Evolutionary conservation across 2,329 filamentous ascomycete species (phyloP), one percentile per base, ranked within the genome.

Genomic region (Alternaria triticimaculans): DNA sequence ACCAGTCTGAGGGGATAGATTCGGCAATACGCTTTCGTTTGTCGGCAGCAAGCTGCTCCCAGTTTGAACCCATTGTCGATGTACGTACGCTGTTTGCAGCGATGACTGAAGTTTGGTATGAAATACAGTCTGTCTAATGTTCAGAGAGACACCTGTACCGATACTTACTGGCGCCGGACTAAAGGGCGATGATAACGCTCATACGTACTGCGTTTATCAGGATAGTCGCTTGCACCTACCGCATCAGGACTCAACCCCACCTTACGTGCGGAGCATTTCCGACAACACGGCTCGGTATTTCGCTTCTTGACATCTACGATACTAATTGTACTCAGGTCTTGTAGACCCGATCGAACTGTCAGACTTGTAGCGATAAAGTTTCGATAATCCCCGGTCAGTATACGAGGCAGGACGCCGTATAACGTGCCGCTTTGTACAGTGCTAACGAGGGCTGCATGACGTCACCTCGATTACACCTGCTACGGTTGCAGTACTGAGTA

Each of bases 1-100:
- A 43, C 73, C 74, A 76, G 65, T 68, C 64, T 12, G 62, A 18
- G 6, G 73, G 73, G 43, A 77, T 76, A 43, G 74, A 72, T 8
- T 57, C 48, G 44, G 65, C 55, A 18, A 71, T 65, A 4, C 64
- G 33, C 10, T 58, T 60, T 12, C 73, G 58, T 53, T 77, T 77
- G 23, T 53, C 46, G 15, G 69, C 64, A 15, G 68, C 64, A 46
- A 72, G 58, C 11, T 64, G 18, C 64, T 72, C 54, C 75, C 75
- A 76, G 9, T 20, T 28, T 12, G 55, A 58, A 58, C 18, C 5
- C 56, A 58, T 58, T 23, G 8, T 53, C 4, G 11, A 18, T 21
- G 12, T 37, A 9, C n/a, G 8, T 18, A 10, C 33, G 30, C 28
- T 53, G 14, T 14, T 5, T 10, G 5, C 11, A 8, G 20, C 20